phyloP scores from a whole-genome alignment of 1,139 yeast species.

The Pichia sp. region DNA sequence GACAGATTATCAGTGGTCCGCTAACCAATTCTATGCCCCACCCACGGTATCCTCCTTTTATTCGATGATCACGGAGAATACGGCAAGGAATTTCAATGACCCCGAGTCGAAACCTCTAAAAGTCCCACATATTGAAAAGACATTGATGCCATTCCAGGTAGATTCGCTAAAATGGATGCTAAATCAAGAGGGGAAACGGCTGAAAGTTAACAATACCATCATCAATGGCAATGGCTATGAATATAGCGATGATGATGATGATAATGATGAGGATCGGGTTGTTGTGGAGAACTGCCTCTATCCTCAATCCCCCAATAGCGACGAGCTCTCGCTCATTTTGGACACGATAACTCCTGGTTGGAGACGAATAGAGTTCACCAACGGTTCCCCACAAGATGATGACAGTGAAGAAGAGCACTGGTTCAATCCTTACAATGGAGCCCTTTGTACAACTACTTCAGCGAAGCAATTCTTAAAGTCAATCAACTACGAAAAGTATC shows the following conservation, averaged over 20 bases:
- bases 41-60: slow-evolving; percentile 27
- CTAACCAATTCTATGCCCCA: slow-evolving; percentile 5
- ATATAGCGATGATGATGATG: no score
- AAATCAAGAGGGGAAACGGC: slow-evolving; percentile 45
- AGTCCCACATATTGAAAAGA: slow-evolving; percentile 19
- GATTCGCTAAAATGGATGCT: slow-evolving; percentile 63
- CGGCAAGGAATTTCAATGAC: slow-evolving; percentile 17
- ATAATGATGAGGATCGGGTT: no score
- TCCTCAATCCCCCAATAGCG: no score
- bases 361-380: slow-evolving; percentile 28
- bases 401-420: slow-evolving; percentile 26
- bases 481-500: slow-evolving; percentile 19
- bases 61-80: slow-evolving; percentile 27
- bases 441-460: slow-evolving; percentile 32
- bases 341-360: slow-evolving; percentile 48
- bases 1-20: slow-evolving; percentile 20
- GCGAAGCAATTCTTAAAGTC: slow-evolving; percentile 26
- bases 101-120: slow-evolving; percentile 4
- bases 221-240: no score
- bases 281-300: no score
- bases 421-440: slow-evolving; percentile 46
- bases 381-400: no score
- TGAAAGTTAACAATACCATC: slow-evolving; percentile 27
- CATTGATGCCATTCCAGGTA: slow-evolving; percentile 41
- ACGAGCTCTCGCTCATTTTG: slow-evolving; percentile 23